Evolutionary conservation across 2,329 filamentous ascomycete genomes (phyloP), one percentile per base, ranked within the genome.

Genomic region (Zymoseptoria ardabiliae): DNA sequence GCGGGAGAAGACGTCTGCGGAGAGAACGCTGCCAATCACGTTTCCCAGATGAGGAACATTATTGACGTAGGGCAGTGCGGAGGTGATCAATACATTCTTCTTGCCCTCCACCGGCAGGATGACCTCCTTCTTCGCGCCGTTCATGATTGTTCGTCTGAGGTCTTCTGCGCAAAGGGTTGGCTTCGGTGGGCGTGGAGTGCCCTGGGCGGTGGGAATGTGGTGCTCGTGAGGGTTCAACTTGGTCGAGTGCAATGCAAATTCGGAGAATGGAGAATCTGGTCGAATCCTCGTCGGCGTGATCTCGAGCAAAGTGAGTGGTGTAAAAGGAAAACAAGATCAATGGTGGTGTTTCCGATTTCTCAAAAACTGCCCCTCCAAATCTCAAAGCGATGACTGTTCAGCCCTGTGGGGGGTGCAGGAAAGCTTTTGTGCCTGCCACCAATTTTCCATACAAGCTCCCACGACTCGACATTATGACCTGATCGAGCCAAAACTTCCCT

Each of bases 41-140:
- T 96, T 96, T 63, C 91, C 92, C 68, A 97, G 78, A 77, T 96
- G 92, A 54, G 91, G 80, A 0, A 82, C 77, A 70, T 86, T 87
- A 74, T 86, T 87, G 56, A 90, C 88, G 69, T 96, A 96, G 51
- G 91, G 91, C 54, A 97, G 76, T n/a, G 92, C 92, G 68, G 88
- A 93, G 50, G 93, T 96, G 69, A 97, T 87, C 63, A 97, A 83
- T 68, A 95, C 85, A 75, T 97, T 97, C 69, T 86, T 83, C 81
- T 96, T 87, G 67, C 79, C 79, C 61, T 77, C 74, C 60, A 77
- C 70, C 57, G 79, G 79, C 57, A 81, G 70, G 55, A 80, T 78
- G 66, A 75, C 75, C 41, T 60, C 58, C 25, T 61, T 61, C 35
- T 62, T 62, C 4, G 41, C 57, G 28, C 53, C 50, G 53, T 53